phyloP scores from a whole-genome alignment of 371 early-diverging fungal genomes.

The Rhizoclosmatium hyalinum region DNA sequence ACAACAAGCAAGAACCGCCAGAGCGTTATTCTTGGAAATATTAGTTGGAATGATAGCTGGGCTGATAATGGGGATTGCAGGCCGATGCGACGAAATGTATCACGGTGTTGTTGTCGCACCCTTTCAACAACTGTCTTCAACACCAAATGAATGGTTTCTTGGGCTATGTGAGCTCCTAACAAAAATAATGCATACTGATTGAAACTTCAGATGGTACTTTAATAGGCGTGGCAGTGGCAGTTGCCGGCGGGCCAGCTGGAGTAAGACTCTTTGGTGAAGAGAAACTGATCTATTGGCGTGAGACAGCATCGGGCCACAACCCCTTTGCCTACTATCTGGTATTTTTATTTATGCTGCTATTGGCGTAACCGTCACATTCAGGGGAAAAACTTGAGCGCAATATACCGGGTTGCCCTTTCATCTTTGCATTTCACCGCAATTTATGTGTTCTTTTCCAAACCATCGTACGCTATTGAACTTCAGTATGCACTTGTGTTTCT shows the following conservation, averaged over 20 bases:
- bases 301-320: slow-evolving; percentile 32
- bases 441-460: slow-evolving; percentile 46
- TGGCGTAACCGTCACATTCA: neutral
- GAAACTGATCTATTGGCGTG: slow-evolving; percentile 49
- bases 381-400: slow-evolving; percentile 45
- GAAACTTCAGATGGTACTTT: slow-evolving; percentile 37
- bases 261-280: slow-evolving; percentile 54
- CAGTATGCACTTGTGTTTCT: slow-evolving; percentile 45
- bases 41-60: slow-evolving; percentile 29
- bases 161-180: slow-evolving; percentile 30
- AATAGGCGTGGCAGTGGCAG: slow-evolving; percentile 47
- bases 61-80: slow-evolving; percentile 34
- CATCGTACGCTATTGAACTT: slow-evolving; percentile 32
- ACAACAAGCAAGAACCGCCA: slow-evolving; percentile 24
- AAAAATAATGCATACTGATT: neutral
- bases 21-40: slow-evolving; percentile 25
- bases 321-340: slow-evolving; percentile 45
- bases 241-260: slow-evolving; percentile 47
- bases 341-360: neutral
- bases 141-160: slow-evolving; percentile 39
- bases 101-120: slow-evolving; percentile 34
- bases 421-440: slow-evolving; percentile 42
- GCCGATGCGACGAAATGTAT: slow-evolving; percentile 37
- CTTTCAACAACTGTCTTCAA: slow-evolving; percentile 19
- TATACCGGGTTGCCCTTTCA: slow-evolving; percentile 42